A percentile compares a stretch with the other conserved stretches of the same genome.
Evolutionary conservation across 371 early-diverging fungal genomes (phyloP).

Genomic region (Actinomortierella wolfii): DNA sequence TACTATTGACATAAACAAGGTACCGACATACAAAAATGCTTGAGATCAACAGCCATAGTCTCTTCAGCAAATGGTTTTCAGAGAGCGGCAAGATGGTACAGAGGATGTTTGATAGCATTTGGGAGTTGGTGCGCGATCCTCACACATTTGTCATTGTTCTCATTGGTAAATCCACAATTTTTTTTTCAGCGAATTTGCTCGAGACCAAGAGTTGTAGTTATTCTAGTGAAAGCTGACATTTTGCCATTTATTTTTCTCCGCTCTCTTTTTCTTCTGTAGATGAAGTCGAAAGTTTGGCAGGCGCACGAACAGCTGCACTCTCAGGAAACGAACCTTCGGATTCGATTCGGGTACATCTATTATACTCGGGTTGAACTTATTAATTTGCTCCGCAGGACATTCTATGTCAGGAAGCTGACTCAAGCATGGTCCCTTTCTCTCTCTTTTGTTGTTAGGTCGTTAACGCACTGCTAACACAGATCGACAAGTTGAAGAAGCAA

Average conservation of each 20-base stretch:
- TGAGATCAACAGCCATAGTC: conserved; percentile 70
- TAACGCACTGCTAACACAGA: conserved; percentile 61
- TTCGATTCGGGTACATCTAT: conserved; percentile 55
- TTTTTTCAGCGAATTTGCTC: no score
- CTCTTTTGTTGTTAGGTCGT: conserved; percentile 42
- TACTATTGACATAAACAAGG: conserved; percentile 14
- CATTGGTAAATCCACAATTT: conserved; percentile 50
- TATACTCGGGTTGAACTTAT: no score
- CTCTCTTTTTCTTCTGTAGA: conserved; percentile 38
- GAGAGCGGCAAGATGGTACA: conserved; percentile 69
- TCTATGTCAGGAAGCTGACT: neutral
- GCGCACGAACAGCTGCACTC: conserved; percentile 61
- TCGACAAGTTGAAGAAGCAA: conserved; percentile 56
- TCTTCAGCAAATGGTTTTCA: conserved; percentile 75
- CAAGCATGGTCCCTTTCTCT: neutral
- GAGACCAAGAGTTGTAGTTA: no score
- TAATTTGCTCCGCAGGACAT: no score
- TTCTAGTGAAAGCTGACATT: neutral
- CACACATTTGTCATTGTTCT: conserved; percentile 63
- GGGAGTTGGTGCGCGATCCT: conserved; percentile 55
- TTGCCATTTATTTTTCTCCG: neutral
- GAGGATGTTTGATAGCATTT: conserved; percentile 58
- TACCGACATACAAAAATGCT: conserved; percentile 55
- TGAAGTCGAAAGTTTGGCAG: conserved; percentile 70
- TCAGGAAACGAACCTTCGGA: conserved; percentile 64